Evolutionary conservation across 352 stramenopile genomes (phyloP).

Genomic region (Phytophthora pinifolia): DNA sequence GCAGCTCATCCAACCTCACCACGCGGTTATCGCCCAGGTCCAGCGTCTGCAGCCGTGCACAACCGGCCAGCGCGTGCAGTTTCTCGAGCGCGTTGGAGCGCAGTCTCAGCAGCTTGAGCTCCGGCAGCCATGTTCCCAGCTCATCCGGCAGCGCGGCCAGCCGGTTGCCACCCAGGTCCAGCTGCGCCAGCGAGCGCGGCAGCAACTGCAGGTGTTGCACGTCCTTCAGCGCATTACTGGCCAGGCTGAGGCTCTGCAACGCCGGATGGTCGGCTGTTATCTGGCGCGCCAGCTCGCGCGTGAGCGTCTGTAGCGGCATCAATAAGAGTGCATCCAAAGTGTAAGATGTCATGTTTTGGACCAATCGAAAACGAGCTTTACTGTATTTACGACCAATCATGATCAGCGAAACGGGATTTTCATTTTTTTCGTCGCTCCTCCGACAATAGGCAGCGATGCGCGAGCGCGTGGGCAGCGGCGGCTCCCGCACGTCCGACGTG

Average conservation of each 20-base stretch:
- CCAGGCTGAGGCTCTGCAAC: constrained; percentile 67
- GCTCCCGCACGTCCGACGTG: constrained; percentile 22
- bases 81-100: constrained; percentile 61
- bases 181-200: constrained; percentile 39
- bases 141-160: constrained; percentile 40
- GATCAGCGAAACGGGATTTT: neutral
- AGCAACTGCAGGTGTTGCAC: constrained; percentile 54
- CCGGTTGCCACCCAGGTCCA: constrained; percentile 66
- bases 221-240: constrained; percentile 52
- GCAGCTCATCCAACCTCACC: constrained; percentile 55
- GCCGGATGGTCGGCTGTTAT: constrained; percentile 60
- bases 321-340: neutral
- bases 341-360: neutral
- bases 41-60: constrained; percentile 36
- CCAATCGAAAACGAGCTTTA: neutral
- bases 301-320: constrained; percentile 61
- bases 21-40: constrained; percentile 48
- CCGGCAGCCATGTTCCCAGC: constrained; percentile 34
- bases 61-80: constrained; percentile 36
- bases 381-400: neutral
- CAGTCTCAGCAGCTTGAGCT: constrained; percentile 52
- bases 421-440: neutral
- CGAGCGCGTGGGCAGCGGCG: constrained; percentile 26
- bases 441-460: constrained; percentile 17
- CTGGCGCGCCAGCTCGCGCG: constrained; percentile 58